Base-by-base conservation (phyloP, 1,284 basidiomycete species). In the Porodaedalea pini region DNA sequence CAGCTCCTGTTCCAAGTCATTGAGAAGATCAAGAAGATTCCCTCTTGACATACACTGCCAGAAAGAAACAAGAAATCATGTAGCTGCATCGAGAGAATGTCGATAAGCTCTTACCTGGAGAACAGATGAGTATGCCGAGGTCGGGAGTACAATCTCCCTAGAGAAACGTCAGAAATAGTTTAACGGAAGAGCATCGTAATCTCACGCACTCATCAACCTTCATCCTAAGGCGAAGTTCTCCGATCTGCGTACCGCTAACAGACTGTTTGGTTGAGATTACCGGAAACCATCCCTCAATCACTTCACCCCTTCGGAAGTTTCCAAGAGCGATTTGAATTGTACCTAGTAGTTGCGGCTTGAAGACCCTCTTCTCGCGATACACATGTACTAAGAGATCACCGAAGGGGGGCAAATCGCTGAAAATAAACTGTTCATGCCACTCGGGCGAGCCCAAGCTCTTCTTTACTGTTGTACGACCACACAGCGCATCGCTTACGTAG, bases 281-380 rank as follows among this genome's bases (percentile, higher is more conserved):
- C n/a, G 89, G 86, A 70, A 85, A 92, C 88, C 88, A 92, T 7
- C 88, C 90, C 65, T 93, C 90, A 11, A 90, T 76, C 6, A 73
- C 68, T 63, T 90, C 86, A 15, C 85, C 82, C 34, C 89, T 77
- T 17, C 85, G 79, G 64, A 92, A 88, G 65, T 88, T 87, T 5
- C 73, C 72, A 29, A 92, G 73, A 1, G 82, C 74, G 51, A 94
- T 80, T 25, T 75, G 75, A n/a, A 86, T 78, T 29, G 75, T 77
- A 11, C 90, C 91, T 40, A 90, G 64, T 23, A 76, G 64, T 2
- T 70, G 64, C 3, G 83, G 78, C 67, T 83, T 86, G 63, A 74
- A 67, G 10, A 79, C 65, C 62, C 79, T 81, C 73, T 85, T 88
- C 71, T 88, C 86, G 57, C 78, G 77, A 77, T 79, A 85, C 19